Evolutionary conservation across 1,284 basidiomycete species (phyloP), one percentile per base, ranked within the genome.

Genomic region (Sanguinoderma infundibulare): DNA sequence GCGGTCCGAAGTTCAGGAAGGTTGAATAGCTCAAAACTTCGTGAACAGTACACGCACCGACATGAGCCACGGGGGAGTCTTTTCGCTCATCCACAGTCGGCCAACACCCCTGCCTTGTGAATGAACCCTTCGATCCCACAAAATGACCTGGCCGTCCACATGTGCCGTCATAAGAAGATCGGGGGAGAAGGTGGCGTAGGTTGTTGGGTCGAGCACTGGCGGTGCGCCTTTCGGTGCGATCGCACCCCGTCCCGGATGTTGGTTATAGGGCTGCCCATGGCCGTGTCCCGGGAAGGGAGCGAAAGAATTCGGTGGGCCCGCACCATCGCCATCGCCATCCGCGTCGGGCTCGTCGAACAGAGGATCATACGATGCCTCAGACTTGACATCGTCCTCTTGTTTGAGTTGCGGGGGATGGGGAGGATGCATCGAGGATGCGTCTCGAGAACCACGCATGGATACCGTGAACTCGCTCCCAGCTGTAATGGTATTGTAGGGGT

Each of bases 1-100:
- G n/a, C n/a, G 26, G n/a, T 24, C 46, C 8, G 28, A 26, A 12
- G 26, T 53, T 53, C 40, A 49, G 44, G 9, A 20, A 12, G 12
- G 3, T 15, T 24, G 3, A 30, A 34, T 4, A 5, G 17, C n/a
- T 3, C 5, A 24, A 10, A 46, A 1, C 7, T 14, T 40, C 26
- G 12, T 36, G 24, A 17, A 55, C 35, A 40, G 10, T 42, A 22
- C 10, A 80, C 86, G 73, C 73, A 94, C 91, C 68, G 95, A 95
- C 72, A 96, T 86, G 77, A 95, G 98, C 96, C 96, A 98, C 0
- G 96, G 96, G 24, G 96, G 95, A 10, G 94, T 95, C 75, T 92
- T 94, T 64, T 94, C 92, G 67, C 90, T 92, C 77, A 96, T 87
- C 81, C 90, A 88, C 47, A 98, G 77, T 59, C 95, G 82, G 24